Evolutionary conservation across 2,329 filamentous ascomycete genomes (phyloP), one percentile per base, ranked within the genome.

Genomic region (Ophiostoma quercus): DNA sequence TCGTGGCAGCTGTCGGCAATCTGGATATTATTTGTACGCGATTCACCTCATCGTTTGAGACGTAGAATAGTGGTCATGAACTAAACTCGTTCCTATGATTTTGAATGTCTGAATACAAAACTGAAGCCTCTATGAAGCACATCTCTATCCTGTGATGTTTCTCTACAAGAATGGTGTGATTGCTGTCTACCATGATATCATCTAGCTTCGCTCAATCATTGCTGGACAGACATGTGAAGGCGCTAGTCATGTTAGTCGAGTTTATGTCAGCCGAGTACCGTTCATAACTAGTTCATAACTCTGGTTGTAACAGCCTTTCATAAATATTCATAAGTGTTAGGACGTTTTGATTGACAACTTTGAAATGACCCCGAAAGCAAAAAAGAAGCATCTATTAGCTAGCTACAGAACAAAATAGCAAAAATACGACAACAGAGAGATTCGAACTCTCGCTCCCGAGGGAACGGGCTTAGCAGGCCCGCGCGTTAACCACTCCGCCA

Each of bases 381-480:
- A 25, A 65, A 39, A 25, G 19, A 12, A 41, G 16, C 19, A 34
- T 5, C 34, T 34, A 6, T 34, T 3, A n/a, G n/a, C n/a, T n/a
- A n/a, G n/a, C n/a, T 2, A 3, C 7, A 11, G 19, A 4, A 3
- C 2, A 16, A 34, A 19, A 14, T 22, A 39, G 8, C 60, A 39
- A 39, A 39, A 65, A 65, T 41, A 25, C 62, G 62, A 65, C 62
- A 65, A 65, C 34, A 65, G 62, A 65, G 62, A 65, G 62, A 65
- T 65, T 65, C 62, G 62, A 65, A 65, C 62, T 65, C 62, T 65
- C 62, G 62, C 62, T 65, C 62, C 62, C 62, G 62, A 65, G 62
- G 62, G 62, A 65, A 65, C 62, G 62, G 62, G 62, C 62, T 65
- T 65, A 65, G 62, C 62, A 65, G 62, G 62, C 62, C 62, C 62